Conservation (phyloP, 2,329 filamentous ascomycete species). For the Neopestalotiopsis rosae region DNA sequence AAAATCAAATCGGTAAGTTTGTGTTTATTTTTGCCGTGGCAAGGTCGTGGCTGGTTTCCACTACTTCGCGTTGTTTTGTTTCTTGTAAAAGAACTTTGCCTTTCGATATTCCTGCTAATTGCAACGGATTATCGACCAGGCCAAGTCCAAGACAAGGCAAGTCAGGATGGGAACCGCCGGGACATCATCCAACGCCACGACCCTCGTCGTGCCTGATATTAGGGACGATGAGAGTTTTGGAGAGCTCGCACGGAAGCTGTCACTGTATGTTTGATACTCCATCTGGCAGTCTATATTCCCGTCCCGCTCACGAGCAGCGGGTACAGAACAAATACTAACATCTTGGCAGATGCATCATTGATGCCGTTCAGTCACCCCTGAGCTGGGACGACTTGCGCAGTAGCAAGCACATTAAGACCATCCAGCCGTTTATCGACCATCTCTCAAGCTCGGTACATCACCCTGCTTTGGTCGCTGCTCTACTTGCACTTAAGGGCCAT, state of each 20-base stretch:
- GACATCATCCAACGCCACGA: background rate
- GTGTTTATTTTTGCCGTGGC: background rate
- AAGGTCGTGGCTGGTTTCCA: background rate
- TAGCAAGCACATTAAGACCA: constrained; percentile 10
- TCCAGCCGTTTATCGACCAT: constrained; percentile 6
- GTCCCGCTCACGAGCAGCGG: background rate
- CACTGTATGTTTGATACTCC: background rate
- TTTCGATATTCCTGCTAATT: background rate
- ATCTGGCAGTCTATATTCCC: background rate
- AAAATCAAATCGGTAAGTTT: background rate
- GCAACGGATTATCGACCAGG: background rate
- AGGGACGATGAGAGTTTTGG: constrained; percentile 5
- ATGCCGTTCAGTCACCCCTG: constrained; percentile 7
- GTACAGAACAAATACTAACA: background rate
- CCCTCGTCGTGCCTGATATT: constrained; percentile 1
- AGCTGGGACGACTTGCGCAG: constrained; percentile 9
- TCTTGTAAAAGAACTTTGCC: background rate
- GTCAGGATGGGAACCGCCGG: background rate
- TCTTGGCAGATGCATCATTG: constrained; percentile 5
- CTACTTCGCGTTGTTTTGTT: background rate
- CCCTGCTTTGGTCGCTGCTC: constrained; percentile 5
- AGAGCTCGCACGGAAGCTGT: constrained; percentile 3
- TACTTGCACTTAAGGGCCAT: constrained; percentile 7
- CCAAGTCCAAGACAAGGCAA: background rate
- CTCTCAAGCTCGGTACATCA: constrained; percentile 1